Conservation (phyloP, 164 flowering plant species). For the Buxus sempervirens region DNA sequence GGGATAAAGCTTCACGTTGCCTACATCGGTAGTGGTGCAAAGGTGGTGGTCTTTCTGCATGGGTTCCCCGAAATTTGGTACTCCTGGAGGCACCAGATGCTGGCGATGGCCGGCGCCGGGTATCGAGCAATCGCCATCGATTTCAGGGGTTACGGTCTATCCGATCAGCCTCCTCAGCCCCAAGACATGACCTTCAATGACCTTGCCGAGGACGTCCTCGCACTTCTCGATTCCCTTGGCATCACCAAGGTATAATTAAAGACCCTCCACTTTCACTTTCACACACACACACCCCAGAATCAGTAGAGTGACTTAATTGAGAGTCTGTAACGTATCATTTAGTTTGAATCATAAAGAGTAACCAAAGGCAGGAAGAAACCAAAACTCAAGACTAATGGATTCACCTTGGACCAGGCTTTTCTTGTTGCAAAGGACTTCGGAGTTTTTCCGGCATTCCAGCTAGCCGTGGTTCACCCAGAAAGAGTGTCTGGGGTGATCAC, state of each 20-base stretch:
- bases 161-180: constrained; percentile 27
- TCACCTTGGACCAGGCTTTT: constrained; percentile 31
- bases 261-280: too few relatives aligned
- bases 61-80: constrained; percentile 76
- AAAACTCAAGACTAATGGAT: too few relatives aligned
- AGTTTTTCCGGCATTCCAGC: constrained; percentile 21
- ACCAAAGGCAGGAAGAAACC: too few relatives aligned
- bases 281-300: too few relatives aligned
- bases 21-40: constrained; percentile 33
- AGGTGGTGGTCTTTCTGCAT: constrained; percentile 28
- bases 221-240: constrained; percentile 30
- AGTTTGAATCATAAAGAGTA: too few relatives aligned
- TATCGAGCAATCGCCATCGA: constrained; percentile 37
- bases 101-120: constrained; percentile 33
- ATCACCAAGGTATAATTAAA: constrained; percentile 3
- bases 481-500: constrained; percentile 43
- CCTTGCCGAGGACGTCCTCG: constrained; percentile 32
- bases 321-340: too few relatives aligned
- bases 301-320: too few relatives aligned
- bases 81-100: constrained; percentile 71
- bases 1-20: constrained; percentile 53
- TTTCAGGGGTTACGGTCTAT: constrained; percentile 42
- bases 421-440: constrained; percentile 64
- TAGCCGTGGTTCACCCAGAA: constrained; percentile 40
- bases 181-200: constrained; percentile 27